These are phyloP conservation scores for Kodamaea neixiangensis DNA, from an alignment of 805 yeast species.

Conservation along the genomic window DNA sequence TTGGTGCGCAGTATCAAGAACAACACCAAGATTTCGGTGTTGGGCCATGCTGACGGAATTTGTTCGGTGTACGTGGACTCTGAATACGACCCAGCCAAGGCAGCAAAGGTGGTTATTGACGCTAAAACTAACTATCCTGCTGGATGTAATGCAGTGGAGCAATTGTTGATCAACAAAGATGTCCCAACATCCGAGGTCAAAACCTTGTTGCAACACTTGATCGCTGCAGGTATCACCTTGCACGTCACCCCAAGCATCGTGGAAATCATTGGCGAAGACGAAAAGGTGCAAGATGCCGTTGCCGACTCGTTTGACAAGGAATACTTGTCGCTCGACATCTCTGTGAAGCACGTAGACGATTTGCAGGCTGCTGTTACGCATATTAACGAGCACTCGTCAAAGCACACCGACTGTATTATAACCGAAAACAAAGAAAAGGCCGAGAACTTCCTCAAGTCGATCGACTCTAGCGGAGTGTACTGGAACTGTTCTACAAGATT, in stretches of 20 bases:
- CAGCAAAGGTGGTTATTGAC: slow-evolving; percentile 74
- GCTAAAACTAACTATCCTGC: slow-evolving; percentile 97
- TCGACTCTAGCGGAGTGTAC: slow-evolving; percentile 95
- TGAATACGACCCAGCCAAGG: slow-evolving; percentile 76
- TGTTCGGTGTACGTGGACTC: slow-evolving; percentile 85
- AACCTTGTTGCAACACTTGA: slow-evolving; percentile 42
- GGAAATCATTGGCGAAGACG: slow-evolving; percentile 23
- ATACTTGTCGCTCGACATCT: slow-evolving; percentile 79
- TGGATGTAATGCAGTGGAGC: slow-evolving; percentile 97
- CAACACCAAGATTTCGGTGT: slow-evolving; percentile 90
- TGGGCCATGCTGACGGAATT: slow-evolving; percentile 98
- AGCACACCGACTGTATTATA: slow-evolving; percentile 91
- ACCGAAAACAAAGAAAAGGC: slow-evolving; percentile 76
- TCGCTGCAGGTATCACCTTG: slow-evolving; percentile 68
- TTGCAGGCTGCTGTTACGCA: slow-evolving; percentile 78
- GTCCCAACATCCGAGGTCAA: slow-evolving; percentile 29
- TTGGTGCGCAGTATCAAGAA: slow-evolving; percentile 84
- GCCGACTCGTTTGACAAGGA: slow-evolving; percentile 80
- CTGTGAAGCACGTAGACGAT: slow-evolving; percentile 62
- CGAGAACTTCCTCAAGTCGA: slow-evolving; percentile 73
- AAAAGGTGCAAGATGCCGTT: slow-evolving; percentile 48
- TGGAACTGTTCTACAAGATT: slow-evolving; percentile 98
- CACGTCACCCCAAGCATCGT: slow-evolving; percentile 63
- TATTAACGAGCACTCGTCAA: slow-evolving; percentile 89
- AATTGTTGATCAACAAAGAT: slow-evolving; percentile 62